Evolutionary conservation across 2,329 filamentous ascomycete species (phyloP).

Genomic region (Didymella arachidicola): DNA sequence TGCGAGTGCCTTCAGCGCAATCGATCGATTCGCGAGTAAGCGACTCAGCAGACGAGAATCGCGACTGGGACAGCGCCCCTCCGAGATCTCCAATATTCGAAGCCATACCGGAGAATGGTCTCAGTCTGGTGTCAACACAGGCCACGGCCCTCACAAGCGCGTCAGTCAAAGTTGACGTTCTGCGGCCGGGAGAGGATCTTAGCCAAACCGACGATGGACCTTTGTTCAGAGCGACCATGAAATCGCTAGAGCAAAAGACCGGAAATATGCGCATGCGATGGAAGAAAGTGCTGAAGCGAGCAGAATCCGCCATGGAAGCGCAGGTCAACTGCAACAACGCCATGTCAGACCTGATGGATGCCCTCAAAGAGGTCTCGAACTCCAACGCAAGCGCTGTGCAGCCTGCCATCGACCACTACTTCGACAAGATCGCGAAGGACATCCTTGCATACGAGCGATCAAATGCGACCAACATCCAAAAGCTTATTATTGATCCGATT

Average conservation of each 20-base stretch:
- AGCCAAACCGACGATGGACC: constrained; percentile 88
- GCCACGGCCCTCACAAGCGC: constrained; percentile 48
- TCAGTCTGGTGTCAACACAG: constrained; percentile 53
- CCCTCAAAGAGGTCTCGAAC: constrained; percentile 83
- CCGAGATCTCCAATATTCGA: constrained; percentile 59
- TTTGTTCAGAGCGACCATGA: constrained; percentile 95
- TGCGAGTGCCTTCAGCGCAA: constrained; percentile 77
- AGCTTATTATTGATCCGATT: constrained; percentile 92
- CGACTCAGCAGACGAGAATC: constrained; percentile 66
- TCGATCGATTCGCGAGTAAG: constrained; percentile 85
- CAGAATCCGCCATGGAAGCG: constrained; percentile 84
- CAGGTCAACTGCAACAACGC: constrained; percentile 88
- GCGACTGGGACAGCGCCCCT: constrained; percentile 51
- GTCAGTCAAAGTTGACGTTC: constrained; percentile 83
- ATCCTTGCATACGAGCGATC: constrained; percentile 86
- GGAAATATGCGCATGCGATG: constrained; percentile 92
- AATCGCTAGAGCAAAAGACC: constrained; percentile 94
- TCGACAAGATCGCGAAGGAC: constrained; percentile 93
- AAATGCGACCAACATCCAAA: constrained; percentile 85
- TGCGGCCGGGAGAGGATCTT: constrained; percentile 82
- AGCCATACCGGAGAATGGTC: constrained; percentile 57
- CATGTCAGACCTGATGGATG: constrained; percentile 81
- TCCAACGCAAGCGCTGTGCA: constrained; percentile 98
- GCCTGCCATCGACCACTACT: constrained; percentile 96
- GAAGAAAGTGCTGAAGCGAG: constrained; percentile 94